Evolutionary conservation across 768 basidiomycete genomes (phyloP), one percentile per base, ranked within the genome.

Genomic region (Mycena polygramma): DNA sequence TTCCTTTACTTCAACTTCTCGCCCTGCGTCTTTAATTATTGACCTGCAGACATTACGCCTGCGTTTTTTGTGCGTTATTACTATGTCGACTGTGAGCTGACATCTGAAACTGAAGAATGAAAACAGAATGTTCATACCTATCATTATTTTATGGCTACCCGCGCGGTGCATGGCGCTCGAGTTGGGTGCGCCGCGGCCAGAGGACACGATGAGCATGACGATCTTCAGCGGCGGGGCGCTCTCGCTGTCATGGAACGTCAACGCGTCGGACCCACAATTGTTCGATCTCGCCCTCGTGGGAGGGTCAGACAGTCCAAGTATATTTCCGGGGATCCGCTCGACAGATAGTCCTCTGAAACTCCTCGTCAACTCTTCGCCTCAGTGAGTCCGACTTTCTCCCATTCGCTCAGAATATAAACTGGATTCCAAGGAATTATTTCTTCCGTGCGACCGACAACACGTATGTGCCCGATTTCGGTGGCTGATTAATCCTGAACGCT

Each of bases 271-370:
- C 43, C 66, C 66, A 6, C 9, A 22, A 6, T 13, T 54, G 15
- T 60, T 67, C 52, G 58, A 67, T 43, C 57, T 67, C 24, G 51
- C 46, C n/a, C 58, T 67, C 1, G 41, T 67, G 24, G 66, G 66
- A 35, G 30, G 36, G 26, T 39, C 30, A 35, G 51, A 48, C 37
- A 22, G 22, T 26, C 5, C 11, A 20, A 37, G 20, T 7, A 14
- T 45, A 7, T 60, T 60, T 26, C 66, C 58, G 35, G 66, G 51
- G 15, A 60, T 67, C 10, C 24, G 8, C 2, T 60, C 66, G 6
- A 9, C 19, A 15, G 49, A 43, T 19, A 59, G 39, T 37, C 51
- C 49, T 4, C 35, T 53, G 17, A 43, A 52, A 11, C 39, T 67
- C n/a, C 41, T 46, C 15, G 9, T 67, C 58, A 53, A 36, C 2